phyloP scores from a whole-genome alignment of 1,139 yeast genomes.

The Eremothecium sinecaudum region DNA sequence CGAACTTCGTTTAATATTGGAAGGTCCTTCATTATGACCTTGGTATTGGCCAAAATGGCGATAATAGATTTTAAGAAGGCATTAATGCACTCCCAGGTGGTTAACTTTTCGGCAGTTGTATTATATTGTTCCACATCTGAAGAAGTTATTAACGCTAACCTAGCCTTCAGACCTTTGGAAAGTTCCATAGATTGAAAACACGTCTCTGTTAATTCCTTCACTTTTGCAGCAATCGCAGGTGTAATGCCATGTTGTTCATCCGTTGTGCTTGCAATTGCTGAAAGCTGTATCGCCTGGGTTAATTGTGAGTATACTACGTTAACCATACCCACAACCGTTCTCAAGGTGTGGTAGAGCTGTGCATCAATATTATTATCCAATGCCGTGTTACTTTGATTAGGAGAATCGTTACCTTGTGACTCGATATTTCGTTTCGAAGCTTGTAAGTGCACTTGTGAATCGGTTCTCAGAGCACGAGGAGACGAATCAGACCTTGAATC shows the following conservation, averaged over 20 bases:
- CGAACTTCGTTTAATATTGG: slow-evolving; percentile 75
- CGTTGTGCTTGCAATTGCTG: slow-evolving; percentile 45
- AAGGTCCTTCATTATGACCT: slow-evolving; percentile 69
- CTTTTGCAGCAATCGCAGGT: slow-evolving; percentile 47
- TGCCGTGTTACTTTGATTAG: slow-evolving; percentile 5
- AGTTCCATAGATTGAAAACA: slow-evolving; percentile 75
- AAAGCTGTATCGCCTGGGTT: slow-evolving; percentile 64
- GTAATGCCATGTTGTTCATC: slow-evolving; percentile 30
- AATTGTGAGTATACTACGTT: slow-evolving; percentile 72
- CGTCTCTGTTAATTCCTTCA: slow-evolving; percentile 69
- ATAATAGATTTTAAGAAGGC: slow-evolving; percentile 74
- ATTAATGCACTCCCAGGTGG: slow-evolving; percentile 83
- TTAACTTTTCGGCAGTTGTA: slow-evolving; percentile 50
- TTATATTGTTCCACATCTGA: slow-evolving; percentile 40
- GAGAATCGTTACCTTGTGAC: slow-evolving; percentile 15
- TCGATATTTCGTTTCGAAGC: slow-evolving; percentile 2
- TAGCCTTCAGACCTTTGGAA: slow-evolving; percentile 55
- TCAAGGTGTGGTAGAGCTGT: slow-evolving; percentile 64
- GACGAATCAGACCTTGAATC: slow-evolving; percentile 10
- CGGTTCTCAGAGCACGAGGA: slow-evolving; percentile 5
- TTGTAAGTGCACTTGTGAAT: slow-evolving; percentile 1
- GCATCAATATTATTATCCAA: slow-evolving; percentile 53
- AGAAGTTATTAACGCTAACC: slow-evolving; percentile 35
- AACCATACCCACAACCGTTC: slow-evolving; percentile 65
- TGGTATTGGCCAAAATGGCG: slow-evolving; percentile 73